Conservation (phyloP, 2,329 filamentous ascomycete genomes). For the Podosphaera xanthii region DNA sequence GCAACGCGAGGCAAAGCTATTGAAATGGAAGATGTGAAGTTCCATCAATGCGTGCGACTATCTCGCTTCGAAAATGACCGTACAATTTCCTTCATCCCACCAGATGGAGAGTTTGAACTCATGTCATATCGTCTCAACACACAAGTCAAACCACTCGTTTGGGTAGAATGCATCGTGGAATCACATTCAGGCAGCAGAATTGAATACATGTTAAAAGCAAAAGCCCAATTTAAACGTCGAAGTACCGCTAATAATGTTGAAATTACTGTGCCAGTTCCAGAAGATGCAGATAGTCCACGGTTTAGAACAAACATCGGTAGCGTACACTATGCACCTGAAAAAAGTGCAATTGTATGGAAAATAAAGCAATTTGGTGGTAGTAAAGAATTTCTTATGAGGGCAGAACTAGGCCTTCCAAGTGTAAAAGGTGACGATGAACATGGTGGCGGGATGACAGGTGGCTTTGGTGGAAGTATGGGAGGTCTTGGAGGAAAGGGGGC, state of each 20-base stretch:
- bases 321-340: conserved; percentile 93
- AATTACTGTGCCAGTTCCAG: conserved; percentile 88
- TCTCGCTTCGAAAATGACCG: conserved; percentile 95
- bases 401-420: conserved; percentile 79
- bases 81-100: conserved; percentile 96
- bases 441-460: conserved; percentile 91
- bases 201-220: conserved; percentile 98
- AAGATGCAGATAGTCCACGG: conserved; percentile 85
- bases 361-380: conserved; percentile 98
- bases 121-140: conserved; percentile 99
- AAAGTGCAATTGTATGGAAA: conserved; percentile 97
- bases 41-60: conserved; percentile 91
- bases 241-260: conserved; percentile 98
- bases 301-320: conserved; percentile 95
- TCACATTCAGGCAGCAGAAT: conserved; percentile 87
- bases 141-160: conserved; percentile 93
- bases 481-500: conserved; percentile 67
- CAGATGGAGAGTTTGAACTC: conserved; percentile 94
- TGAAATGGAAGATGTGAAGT: conserved; percentile 99
- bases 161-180: conserved; percentile 95
- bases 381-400: conserved; percentile 97
- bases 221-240: conserved; percentile 91
- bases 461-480: conserved; percentile 91
- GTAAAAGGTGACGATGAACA: conserved; percentile 90
- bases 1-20: conserved; percentile 90